These are phyloP conservation scores for Monilinia vaccinii-corymbosi DNA, from an alignment of 2,329 filamentous ascomycete genomes.

Conservation along the genomic window DNA sequence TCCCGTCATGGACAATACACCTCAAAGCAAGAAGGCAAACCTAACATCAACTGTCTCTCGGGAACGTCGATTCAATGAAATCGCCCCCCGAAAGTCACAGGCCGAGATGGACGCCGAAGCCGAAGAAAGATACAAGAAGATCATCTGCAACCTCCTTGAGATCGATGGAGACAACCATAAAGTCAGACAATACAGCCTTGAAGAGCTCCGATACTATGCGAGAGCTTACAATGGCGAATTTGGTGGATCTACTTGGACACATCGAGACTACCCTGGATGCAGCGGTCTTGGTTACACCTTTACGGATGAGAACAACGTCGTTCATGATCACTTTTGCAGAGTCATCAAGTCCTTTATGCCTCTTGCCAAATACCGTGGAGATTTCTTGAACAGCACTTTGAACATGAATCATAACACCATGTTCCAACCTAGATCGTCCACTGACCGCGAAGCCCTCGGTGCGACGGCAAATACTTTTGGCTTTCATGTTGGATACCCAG, in stretches of 20 bases:
- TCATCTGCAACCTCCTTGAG: slow-evolving; percentile 10
- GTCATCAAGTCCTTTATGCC: neutral
- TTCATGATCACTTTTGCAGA: neutral
- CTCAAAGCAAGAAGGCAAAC: neutral
- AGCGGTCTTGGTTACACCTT: neutral
- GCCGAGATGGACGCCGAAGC: neutral
- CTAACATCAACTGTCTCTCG: neutral
- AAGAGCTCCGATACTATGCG: slow-evolving; percentile 16
- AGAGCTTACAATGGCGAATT: slow-evolving; percentile 13
- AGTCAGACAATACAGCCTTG: neutral
- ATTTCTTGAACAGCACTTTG: neutral
- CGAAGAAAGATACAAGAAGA: slow-evolving; percentile 3
- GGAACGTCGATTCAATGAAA: neutral
- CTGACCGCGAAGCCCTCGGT: neutral
- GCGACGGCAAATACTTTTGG: neutral
- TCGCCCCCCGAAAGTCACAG: neutral
- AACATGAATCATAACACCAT: neutral
- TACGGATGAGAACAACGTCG: neutral
- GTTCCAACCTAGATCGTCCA: neutral
- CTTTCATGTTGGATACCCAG: neutral
- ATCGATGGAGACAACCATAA: neutral
- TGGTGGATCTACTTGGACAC: neutral
- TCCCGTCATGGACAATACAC: neutral
- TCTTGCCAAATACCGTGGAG: neutral
- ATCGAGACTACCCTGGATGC: neutral